Base-by-base conservation (phyloP, 345 rosid species). In the Pistacia vera region DNA sequence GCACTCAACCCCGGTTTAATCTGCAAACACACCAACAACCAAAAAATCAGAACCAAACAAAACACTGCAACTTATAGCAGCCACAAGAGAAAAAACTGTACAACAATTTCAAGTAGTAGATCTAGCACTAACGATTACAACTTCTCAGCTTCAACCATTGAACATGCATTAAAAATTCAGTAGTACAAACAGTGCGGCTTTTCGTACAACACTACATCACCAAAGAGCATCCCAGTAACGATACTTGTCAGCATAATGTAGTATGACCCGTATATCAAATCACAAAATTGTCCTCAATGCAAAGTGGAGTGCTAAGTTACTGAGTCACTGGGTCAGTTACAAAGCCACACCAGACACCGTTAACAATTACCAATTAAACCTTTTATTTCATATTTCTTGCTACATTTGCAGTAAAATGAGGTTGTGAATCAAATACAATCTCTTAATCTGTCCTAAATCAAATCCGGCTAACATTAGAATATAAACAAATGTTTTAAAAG, bases 1-100 rank as follows among this genome's bases (percentile, higher is more conserved):
- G 84, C 91, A 62, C 99, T 96, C 89, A 96, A 85, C 13, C 97
- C 98, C 17, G 97, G 97, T 79, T 88, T 88, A 74, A 86, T 77
- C 99, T 96, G 75, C 66, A 82, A 63, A 68, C 22, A 44, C 66
- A 83, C 10, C 66, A 72, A 30, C 67, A 73, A 72, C 28, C 57
- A 36, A 77, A 74, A 70, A 74, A 71, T 62, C 81, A 5, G 72
- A 36, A 66, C 28, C 46, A 71, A 80, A 61, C 16, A 67, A 52
- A 18, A 54, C 48, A 49, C 48, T 10, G 17, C 52, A 66, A 10
- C 11, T 5, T 9, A 44, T 63, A 16, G 48, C 11, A 33, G 44
- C 18, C 4, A 63, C n/a, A 41, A 8, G 18, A 36, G 14, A 35
- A 35, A 35, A 30, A 38, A 36, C n/a, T 0, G 25, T 22, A 36